phyloP scores from a whole-genome alignment of 2,329 filamentous ascomycete species.

The Leptographium procerum region DNA sequence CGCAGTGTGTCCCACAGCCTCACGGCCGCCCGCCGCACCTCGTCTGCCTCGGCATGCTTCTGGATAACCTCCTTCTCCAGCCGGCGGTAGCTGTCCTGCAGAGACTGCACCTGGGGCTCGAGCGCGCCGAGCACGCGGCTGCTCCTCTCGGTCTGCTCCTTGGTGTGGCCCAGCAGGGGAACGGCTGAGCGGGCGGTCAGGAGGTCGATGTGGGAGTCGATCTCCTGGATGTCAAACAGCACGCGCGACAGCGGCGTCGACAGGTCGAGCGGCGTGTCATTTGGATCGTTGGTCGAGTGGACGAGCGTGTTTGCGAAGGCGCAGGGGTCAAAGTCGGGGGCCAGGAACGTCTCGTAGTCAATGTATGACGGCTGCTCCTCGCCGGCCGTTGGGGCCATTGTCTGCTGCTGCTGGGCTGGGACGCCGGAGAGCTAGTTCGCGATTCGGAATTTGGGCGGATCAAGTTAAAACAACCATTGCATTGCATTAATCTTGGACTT shows the following conservation, averaged over 20 bases:
- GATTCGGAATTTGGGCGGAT: not conserved
- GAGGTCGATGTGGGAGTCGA: slow-evolving; percentile 88
- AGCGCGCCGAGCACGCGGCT: slow-evolving; percentile 62
- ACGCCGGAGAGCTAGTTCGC: not conserved
- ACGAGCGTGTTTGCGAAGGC: slow-evolving; percentile 83
- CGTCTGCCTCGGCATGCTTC: slow-evolving; percentile 75
- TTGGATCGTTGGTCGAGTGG: slow-evolving; percentile 80
- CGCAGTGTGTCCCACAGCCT: slow-evolving; percentile 71
- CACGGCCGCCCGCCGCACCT: slow-evolving; percentile 66
- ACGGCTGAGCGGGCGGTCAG: slow-evolving; percentile 77
- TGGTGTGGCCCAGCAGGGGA: slow-evolving; percentile 68
- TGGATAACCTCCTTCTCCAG: slow-evolving; percentile 77
- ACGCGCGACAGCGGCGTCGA: slow-evolving; percentile 88
- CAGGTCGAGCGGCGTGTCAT: slow-evolving; percentile 81
- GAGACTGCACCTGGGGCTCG: slow-evolving; percentile 64
- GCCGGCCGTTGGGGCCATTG: slow-evolving; percentile 20
- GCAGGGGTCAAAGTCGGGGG: slow-evolving; percentile 68
- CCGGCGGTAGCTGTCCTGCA: slow-evolving; percentile 77
- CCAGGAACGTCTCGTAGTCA: slow-evolving; percentile 86
- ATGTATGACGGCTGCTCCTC: slow-evolving; percentile 66
- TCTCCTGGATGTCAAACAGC: slow-evolving; percentile 91
- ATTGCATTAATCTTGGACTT: not conserved
- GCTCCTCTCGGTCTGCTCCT: slow-evolving; percentile 61
- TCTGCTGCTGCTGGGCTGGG: not conserved
- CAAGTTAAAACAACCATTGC: not conserved